These are phyloP conservation scores for Aspergillus amoenus DNA, from an alignment of 2,329 filamentous ascomycete species.

Conservation along the genomic window DNA sequence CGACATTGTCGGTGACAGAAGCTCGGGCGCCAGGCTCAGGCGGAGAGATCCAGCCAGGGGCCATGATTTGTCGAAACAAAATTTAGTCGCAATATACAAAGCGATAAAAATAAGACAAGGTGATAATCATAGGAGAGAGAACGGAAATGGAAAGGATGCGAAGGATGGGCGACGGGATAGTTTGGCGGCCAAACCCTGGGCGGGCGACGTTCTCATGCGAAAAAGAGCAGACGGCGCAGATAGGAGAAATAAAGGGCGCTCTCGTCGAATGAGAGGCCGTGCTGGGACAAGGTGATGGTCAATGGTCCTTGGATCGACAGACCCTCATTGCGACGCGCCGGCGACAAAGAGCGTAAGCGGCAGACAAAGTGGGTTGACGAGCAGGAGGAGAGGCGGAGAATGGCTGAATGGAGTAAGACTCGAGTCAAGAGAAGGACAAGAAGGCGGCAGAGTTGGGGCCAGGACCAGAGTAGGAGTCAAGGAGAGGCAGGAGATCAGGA, in stretches of 20 bases:
- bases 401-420: conserved; percentile 2
- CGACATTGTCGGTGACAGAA: conserved; percentile 5
- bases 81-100: conserved; percentile 1
- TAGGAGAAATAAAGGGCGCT: conserved; percentile 13
- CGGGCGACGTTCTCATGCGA: conserved; percentile 11
- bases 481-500: background rate
- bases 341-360: conserved; percentile 11
- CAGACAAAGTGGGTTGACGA: background rate
- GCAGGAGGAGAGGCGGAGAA: background rate
- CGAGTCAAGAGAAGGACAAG: background rate
- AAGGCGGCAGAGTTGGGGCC: background rate
- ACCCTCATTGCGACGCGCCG: conserved; percentile 19
- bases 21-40: conserved; percentile 19
- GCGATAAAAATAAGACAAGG: conserved; percentile 4
- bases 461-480: background rate
- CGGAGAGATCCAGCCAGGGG: conserved; percentile 22
- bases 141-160: conserved; percentile 8
- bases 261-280: conserved; percentile 12
- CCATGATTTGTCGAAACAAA: conserved; percentile 14
- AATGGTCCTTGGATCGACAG: conserved; percentile 22
- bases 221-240: conserved; percentile 14
- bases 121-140: conserved; percentile 8
- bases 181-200: conserved; percentile 1
- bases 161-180: conserved; percentile 5
- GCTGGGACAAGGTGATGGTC: conserved; percentile 16